Evolutionary conservation across 2,329 filamentous ascomycete species (phyloP), one percentile per base, ranked within the genome.

Genomic region (Periconia sp.): DNA sequence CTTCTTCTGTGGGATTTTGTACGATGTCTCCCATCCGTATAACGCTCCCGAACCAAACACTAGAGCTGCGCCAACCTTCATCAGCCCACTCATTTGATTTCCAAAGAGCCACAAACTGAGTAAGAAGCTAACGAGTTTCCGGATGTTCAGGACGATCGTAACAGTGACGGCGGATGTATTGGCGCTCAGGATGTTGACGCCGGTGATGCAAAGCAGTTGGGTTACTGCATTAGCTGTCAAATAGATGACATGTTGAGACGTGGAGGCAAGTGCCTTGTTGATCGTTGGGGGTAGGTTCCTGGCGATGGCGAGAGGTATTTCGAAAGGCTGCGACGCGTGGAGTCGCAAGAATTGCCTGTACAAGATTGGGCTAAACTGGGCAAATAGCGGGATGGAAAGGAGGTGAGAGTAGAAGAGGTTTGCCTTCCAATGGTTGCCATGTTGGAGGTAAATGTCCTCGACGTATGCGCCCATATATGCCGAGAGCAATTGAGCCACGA

Each of bases 391-490:
- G 30, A 94, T 73, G 1, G 87, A 89, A 16, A 92, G 77, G 6
- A 89, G 68, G 54, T 87, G 84, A 16, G 89, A 95, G 75, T 97
- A 99, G 74, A 99, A 97, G 10, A 99, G 79, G 54, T 96, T 96
- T 69, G 97, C 94, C 57, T 87, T 88, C 90, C 94, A 97, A 68
- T 94, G 87, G 21, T 88, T 88, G 5, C 92, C 91, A 69, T 96
- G 91, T 43, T 80, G 81, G 45, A 81, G 81, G 73, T 97, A 99
- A 1, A 92, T 89, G 54, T 91, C 85, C 68, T 99, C 92, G 0
- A 92, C 92, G 68, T 96, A 97, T 21, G 96, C 81, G 4, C 94
- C 94, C 87, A 97, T 96, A 62, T 92, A 87, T 16, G 94, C 91
- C 6, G 91, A 95, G 16, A 97, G 80, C 4, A 95, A 73, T 72